Base-by-base conservation (phyloP, 495 filamentous ascomycete genomes). In the Xylaria telfairii region DNA sequence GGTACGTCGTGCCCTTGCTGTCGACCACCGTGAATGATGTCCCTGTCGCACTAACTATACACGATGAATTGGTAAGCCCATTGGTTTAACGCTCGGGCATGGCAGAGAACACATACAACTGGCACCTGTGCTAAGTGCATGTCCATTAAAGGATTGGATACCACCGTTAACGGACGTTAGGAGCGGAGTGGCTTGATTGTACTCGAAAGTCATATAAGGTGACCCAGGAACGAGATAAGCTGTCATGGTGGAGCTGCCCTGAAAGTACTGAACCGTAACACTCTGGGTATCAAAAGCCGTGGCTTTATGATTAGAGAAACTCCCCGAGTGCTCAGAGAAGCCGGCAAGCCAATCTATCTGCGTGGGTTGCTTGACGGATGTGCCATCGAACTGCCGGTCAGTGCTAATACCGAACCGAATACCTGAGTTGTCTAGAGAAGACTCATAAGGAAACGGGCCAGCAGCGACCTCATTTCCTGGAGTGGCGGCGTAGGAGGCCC, bases 51-150 rank as follows among this genome's bases (percentile, higher is more conserved):
- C 49, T 53, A 26, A 12, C 49, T 53, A 12, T 53, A 13, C 24
- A 53, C 49, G n/a, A 53, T 26, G 3, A 53, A 7, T 28, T 53
- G 15, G 21, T 53, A 53, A 53, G 49, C 24, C 26, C 21, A 53
- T 12, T 53, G 10, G 21, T 15, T 53, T 21, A 53, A 53, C 21
- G 3, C 21, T 12, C 9, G 9, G 49, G 21, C 10, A 53, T 26
- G 21, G 10, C 3, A 28, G 9, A 53, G 0, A 28, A 28, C n/a
- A 53, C 49, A 28, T 53, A 53, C 49, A 53, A 53, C 49, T 53
- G 49, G 49, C 49, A 53, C 49, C 49, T 28, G 49, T 53, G 49
- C 49, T 53, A 53, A 53, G 49, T 53, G 21, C 49, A 24, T 53
- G 8, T 28, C 49, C 49, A 53, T 53, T 53, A 26, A 53, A 53